A percentile compares a stretch with the other conserved stretches of the same genome.
Conservation (phyloP, 345 rosid species). For the Eucalyptus curtisii region DNA sequence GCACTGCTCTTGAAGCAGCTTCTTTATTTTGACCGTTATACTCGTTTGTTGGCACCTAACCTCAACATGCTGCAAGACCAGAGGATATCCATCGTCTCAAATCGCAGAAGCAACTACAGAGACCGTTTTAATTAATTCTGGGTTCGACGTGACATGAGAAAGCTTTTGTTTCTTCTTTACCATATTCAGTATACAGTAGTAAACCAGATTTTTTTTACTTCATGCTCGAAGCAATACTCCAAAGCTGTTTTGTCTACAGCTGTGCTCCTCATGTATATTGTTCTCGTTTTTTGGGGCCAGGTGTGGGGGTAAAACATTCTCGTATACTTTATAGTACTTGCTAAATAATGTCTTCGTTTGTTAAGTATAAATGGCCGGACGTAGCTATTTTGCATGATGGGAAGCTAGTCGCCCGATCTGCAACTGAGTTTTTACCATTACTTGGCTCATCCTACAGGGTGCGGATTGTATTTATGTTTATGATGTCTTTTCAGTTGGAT, state of each 20-base stretch:
- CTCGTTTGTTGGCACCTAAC: slow-evolving; percentile 81
- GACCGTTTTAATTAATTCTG: not conserved
- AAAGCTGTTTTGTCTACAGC: not conserved
- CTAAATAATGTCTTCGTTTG: not conserved
- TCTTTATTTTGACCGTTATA: slow-evolving; percentile 88
- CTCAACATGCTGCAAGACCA: slow-evolving; percentile 97
- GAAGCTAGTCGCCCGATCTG: not conserved
- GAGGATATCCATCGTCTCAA: slow-evolving; percentile 68
- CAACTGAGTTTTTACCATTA: not conserved
- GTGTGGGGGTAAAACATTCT: not conserved
- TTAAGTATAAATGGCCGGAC: not conserved
- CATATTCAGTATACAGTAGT: not conserved
- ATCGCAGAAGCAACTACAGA: slow-evolving; percentile 38
- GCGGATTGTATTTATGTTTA: not conserved
- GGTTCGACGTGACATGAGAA: not conserved
- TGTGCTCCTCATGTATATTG: not conserved
- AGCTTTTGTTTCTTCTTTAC: not conserved
- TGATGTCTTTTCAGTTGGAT: not conserved
- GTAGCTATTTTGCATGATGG: not conserved
- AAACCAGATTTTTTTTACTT: not conserved
- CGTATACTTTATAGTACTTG: not conserved
- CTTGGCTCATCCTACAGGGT: not conserved
- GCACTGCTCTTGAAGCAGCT: slow-evolving; percentile 98
- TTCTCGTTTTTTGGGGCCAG: not conserved
- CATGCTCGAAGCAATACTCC: not conserved